Conservation (phyloP, 106 monocot genomes). For the Vanilla planifolia region DNA sequence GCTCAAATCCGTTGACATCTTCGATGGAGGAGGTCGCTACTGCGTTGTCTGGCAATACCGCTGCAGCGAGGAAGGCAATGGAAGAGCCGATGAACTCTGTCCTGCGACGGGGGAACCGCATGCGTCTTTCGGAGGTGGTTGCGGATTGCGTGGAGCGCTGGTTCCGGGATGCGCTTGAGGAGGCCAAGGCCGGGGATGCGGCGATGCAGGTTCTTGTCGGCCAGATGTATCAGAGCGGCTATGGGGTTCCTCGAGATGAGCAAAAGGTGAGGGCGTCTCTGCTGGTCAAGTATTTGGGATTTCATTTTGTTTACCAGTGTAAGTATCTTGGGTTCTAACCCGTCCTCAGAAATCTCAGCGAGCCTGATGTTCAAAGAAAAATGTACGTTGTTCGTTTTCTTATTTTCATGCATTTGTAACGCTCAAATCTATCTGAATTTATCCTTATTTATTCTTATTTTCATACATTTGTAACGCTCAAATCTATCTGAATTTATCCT, state of each 20-base stretch:
- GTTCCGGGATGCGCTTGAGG: constrained; percentile 90
- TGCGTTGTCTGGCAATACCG: not conserved
- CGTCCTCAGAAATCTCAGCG: no score
- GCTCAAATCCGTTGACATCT: not conserved
- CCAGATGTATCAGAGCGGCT: constrained; percentile 90
- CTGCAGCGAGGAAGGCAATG: not conserved
- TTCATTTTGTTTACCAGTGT: no score
- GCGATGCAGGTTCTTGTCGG: constrained; percentile 84
- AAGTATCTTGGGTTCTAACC: no score
- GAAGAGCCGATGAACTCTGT: constrained; percentile 4
- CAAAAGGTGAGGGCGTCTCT: constrained; percentile 43
- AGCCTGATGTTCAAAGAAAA: no score
- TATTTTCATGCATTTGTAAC: no score
- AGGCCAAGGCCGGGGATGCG: constrained; percentile 66
- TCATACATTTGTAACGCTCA: no score
- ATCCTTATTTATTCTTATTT: no score
- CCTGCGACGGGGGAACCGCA: constrained; percentile 12
- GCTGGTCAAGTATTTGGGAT: not conserved
- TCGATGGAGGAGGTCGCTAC: not conserved
- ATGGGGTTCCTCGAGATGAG: constrained; percentile 54
- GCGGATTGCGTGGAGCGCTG: constrained; percentile 67
- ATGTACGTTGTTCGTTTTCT: no score
- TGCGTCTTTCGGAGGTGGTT: constrained; percentile 72
- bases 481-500: no score
- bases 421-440: no score